Evolutionary conservation across 768 basidiomycete genomes (phyloP).

Genomic region (Pilatotrama ljubarskyi): DNA sequence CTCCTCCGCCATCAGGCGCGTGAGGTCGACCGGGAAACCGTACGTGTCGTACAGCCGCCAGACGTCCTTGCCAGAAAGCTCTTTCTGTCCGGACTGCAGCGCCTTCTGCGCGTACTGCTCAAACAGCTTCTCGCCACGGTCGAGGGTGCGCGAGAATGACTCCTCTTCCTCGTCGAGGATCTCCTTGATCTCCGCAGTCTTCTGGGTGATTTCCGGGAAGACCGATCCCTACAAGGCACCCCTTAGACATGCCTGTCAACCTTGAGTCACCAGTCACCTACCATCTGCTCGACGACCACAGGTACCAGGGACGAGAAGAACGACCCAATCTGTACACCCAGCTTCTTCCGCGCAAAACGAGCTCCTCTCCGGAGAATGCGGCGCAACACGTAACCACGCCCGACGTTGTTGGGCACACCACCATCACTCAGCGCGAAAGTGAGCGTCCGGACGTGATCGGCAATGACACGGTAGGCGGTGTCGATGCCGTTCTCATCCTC

Average conservation of each 20-base stretch:
- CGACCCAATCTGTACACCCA: slow-evolving; percentile 86
- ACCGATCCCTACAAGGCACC: slow-evolving; percentile 60
- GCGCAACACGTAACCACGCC: slow-evolving; percentile 95
- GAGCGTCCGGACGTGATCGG: slow-evolving; percentile 94
- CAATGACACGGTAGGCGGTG: slow-evolving; percentile 95
- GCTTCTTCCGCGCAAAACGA: slow-evolving; percentile 94
- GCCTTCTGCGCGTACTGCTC: slow-evolving; percentile 80
- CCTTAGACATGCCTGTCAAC: background rate
- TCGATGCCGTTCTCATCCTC: slow-evolving; percentile 96
- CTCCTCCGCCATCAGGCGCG: slow-evolving; percentile 96
- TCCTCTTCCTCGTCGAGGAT: slow-evolving; percentile 97
- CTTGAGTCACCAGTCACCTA: slow-evolving; percentile 35
- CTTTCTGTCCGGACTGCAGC: slow-evolving; percentile 56
- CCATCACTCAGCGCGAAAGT: slow-evolving; percentile 97
- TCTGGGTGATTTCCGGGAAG: slow-evolving; percentile 92
- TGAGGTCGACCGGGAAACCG: slow-evolving; percentile 96
- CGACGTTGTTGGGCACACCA: slow-evolving; percentile 94
- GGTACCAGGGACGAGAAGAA: slow-evolving; percentile 96
- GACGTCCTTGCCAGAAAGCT: slow-evolving; percentile 87
- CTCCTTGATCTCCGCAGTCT: slow-evolving; percentile 82
- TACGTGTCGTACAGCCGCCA: slow-evolving; percentile 98
- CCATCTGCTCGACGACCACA: slow-evolving; percentile 86
- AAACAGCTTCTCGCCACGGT: slow-evolving; percentile 95
- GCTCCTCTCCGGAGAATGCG: slow-evolving; percentile 92
- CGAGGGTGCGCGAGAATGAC: slow-evolving; percentile 95